Conservation (phyloP, 331 rosid genomes). For the Quercus lobata region DNA sequence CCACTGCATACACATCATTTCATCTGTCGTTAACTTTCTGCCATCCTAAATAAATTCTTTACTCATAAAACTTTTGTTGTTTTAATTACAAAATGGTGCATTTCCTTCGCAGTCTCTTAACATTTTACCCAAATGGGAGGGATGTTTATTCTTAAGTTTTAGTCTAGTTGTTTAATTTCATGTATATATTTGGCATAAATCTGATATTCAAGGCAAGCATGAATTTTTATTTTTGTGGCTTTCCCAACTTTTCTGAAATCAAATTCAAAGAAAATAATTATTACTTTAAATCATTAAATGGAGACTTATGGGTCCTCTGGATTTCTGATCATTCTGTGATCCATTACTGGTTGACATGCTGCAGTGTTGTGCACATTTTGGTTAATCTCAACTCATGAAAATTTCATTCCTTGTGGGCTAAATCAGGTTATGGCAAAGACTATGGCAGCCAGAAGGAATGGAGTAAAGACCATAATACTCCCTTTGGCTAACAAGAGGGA, state of each 20-base stretch:
- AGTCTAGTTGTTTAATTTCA: not conserved
- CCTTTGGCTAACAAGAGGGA: constrained; percentile 94
- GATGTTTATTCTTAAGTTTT: not conserved
- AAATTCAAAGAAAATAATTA: too few relatives aligned
- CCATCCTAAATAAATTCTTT: too few relatives aligned
- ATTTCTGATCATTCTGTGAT: not conserved
- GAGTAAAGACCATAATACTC: constrained; percentile 72
- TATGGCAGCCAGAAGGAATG: constrained; percentile 84
- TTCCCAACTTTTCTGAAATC: not conserved
- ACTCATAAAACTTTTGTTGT: too few relatives aligned
- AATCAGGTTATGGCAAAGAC: constrained; percentile 95
- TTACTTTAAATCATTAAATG: too few relatives aligned
- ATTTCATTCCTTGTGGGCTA: constrained; percentile 16
- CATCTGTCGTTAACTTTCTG: not conserved
- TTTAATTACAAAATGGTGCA: not conserved
- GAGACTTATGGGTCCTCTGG: too few relatives aligned
- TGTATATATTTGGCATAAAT: not conserved
- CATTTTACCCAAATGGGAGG: not conserved
- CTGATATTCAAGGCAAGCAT: not conserved
- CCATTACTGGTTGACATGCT: not conserved
- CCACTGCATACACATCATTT: not conserved
- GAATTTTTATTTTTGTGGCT: not conserved
- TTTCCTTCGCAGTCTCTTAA: not conserved
- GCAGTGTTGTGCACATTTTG: not conserved
- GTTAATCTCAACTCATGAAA: constrained; percentile 19